These are phyloP conservation scores for Debaryomyces prosopidis DNA, from an alignment of 805 yeast genomes.

Conservation along the genomic window DNA sequence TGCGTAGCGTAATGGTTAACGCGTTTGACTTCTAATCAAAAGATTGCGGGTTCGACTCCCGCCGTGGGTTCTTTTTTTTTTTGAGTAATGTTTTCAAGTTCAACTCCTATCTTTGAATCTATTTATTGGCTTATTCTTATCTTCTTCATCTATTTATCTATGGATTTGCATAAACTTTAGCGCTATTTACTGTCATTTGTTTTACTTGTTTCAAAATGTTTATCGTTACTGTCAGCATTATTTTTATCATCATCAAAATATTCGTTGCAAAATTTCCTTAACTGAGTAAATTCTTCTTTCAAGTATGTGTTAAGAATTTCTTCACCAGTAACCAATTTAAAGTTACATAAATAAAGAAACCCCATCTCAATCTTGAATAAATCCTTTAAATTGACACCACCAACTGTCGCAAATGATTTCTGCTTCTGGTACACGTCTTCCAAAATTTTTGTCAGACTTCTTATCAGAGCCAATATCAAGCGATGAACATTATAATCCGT, in stretches of 20 bases:
- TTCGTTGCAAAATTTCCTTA: constrained; percentile 23
- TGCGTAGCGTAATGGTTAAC: constrained; percentile 65
- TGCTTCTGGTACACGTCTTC: constrained; percentile 46
- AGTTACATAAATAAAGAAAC: constrained; percentile 40
- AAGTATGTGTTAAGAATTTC: constrained; percentile 33
- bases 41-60: constrained; percentile 67
- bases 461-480: constrained; percentile 37
- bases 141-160: too few species aligned
- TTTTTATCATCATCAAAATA: background rate
- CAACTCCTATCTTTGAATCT: too few species aligned
- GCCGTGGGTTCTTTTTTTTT: constrained; percentile 33
- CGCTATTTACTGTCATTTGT: too few species aligned
- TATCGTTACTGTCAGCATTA: too few species aligned
- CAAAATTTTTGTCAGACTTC: constrained; percentile 42
- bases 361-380: constrained; percentile 40
- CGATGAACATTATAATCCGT: constrained; percentile 38
- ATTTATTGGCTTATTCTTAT: too few species aligned
- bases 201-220: too few species aligned
- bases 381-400: constrained; percentile 40
- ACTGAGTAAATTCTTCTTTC: constrained; percentile 26
- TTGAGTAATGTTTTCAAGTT: too few species aligned
- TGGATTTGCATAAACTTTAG: too few species aligned
- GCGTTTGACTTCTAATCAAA: constrained; percentile 68
- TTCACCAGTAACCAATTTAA: constrained; percentile 38
- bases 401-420: constrained; percentile 41